A percentile compares a stretch with the other conserved stretches of the same genome.
phyloP scores from a whole-genome alignment of 169 alveolate genomes.

The Nephromyces sp. region DNA sequence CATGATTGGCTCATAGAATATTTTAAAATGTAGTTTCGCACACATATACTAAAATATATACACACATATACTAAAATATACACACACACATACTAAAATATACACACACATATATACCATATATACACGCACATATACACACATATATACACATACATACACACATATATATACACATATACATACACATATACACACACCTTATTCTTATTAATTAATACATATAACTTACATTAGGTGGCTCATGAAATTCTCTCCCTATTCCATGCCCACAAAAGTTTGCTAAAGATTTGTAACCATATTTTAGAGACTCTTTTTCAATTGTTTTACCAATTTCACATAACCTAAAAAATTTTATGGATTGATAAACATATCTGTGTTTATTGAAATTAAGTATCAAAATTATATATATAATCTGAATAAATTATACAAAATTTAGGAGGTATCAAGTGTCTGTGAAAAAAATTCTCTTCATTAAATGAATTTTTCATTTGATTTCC shows the following conservation, averaged over 20 bases:
- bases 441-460: no score
- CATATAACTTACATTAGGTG: constrained; percentile 8
- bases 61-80: neutral
- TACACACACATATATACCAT: neutral
- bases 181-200: neutral
- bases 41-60: no score
- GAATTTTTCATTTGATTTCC: no score
- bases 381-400: no score
- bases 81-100: neutral
- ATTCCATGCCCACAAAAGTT: constrained; percentile 22
- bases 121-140: neutral
- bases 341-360: neutral
- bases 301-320: neutral
- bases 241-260: constrained; percentile 20
- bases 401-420: no score
- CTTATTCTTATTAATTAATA: neutral
- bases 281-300: constrained; percentile 6
- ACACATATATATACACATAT: neutral
- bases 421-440: no score
- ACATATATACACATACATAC: neutral
- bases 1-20: no score
- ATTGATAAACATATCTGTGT: no score
- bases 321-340: constrained; percentile 11
- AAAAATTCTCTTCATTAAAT: no score
- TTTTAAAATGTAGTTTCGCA: no score